Base-by-base conservation (phyloP, 257 asterid genomes). In the Misopates orontium region DNA sequence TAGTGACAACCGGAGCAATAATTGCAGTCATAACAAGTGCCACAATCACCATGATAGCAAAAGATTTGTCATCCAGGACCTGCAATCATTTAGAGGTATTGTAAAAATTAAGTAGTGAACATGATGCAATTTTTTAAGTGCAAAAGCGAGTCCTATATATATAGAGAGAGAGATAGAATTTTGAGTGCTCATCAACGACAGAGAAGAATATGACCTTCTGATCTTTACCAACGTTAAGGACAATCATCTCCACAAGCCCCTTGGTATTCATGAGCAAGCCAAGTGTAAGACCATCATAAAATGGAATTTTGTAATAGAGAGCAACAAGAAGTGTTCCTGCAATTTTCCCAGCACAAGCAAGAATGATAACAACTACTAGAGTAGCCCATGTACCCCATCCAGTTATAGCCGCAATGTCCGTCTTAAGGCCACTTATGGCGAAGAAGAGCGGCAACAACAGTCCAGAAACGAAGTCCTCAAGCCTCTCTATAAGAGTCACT, bases 241-340 rank as follows among this genome's bases (percentile, higher is more conserved):
- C 90, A 62, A 94, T 94, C 85, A 94, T 90, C 84, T 94, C 98
- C 47, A 90, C 81, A 14, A 94, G 95, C 15, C 98, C 99, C 67
- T 94, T 94, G 48, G 96, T 86, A 62, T 94, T 94, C 99, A 94
- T 88, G 70, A 94, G 91, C 62, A 94, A 66, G 24, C 98, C 98
- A 40, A 94, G 91, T 0, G 96, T 82, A n/a, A 94, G 83, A 0
- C 98, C 98, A 51, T 90, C 99, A 12, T 78, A 56, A 41, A 90
- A 77, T 0, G 96, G 95, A 82, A 90, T 90, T 66, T 85, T 74
- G 67, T 90, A 88, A 72, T 82, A 89, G 4, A 90, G 77, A 56
- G 96, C 57, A 19, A 84, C 90, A 5, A 94, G 82, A 1, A 94
- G 86, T 0, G 95, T 87, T 7, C 99, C 99, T 0, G 86, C 84